Base-by-base conservation (phyloP, 306 rosid species). In the Cicer pinnatifidum region DNA sequence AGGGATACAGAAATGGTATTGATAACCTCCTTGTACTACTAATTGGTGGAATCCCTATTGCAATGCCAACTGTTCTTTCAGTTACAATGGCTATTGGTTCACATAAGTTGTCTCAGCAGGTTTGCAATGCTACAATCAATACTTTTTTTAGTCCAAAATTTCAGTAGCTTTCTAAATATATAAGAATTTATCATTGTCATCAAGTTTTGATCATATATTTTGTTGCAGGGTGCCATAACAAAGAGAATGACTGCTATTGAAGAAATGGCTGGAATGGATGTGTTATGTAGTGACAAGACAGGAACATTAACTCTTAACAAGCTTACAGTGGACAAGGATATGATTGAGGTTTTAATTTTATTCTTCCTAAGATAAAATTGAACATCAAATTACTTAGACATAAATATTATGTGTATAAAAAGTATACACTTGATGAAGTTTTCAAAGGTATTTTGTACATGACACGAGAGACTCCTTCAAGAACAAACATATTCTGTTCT, bases 201-300 rank as follows among this genome's bases (percentile, higher is more conserved):
- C 13, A 65, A 2, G 45, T 38, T 62, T 43, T 62, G 17, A 56
- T 52, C 12, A 37, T 7, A 28, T 33, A 11, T 58, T 28, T 23
- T 58, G 9, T 71, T 81, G 79, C 80, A 90, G 92, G 96, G 96
- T 83, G 91, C 92, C 41, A 90, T 90, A 78, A 90, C 91, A 57
- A 90, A 90, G 85, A 88, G 91, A 84, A 88, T 90, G 92, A 88
- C 93, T 23, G 96, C 96, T 52, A 88, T 90, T 75, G 92, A 88
- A 72, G 92, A 90, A 78, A 84, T 90, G 96, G 96, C 96, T 45
- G 96, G 96, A 69, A 90, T 90, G 96, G 92, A 88, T 78, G 89
- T 90, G 40, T 54, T 86, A 64, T 90, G 93, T 28, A 88, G 96
- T 69, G 93, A 90, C 78, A 88, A 90, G 82, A 90, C 96, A 23